Evolutionary conservation across 495 filamentous ascomycete genomes (phyloP).

Genomic region (Cairneyella variabilis): DNA sequence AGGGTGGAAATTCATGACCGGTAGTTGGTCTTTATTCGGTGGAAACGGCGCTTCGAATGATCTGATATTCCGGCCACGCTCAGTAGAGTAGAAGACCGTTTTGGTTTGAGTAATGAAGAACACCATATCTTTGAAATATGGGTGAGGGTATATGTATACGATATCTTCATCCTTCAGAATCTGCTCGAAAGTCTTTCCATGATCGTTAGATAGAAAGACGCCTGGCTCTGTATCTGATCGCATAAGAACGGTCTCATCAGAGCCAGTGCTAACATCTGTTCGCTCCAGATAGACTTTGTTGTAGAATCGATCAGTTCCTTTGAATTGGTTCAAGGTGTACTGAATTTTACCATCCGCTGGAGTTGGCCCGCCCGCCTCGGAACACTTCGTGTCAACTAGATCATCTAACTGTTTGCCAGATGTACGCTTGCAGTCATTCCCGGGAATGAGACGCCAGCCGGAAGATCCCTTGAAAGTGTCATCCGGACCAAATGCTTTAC

Average conservation of each 20-base stretch:
- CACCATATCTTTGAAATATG: conserved; percentile 72
- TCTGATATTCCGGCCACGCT: conserved; percentile 66
- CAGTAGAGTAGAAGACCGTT: conserved; percentile 71
- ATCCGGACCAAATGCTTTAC: conserved; percentile 53
- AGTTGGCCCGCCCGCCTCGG: conserved; percentile 32
- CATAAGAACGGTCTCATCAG: conserved; percentile 84
- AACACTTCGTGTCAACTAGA: conserved; percentile 52
- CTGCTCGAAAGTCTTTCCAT: conserved; percentile 77
- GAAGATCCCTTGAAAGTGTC: conserved; percentile 79
- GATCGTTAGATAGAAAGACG: conserved; percentile 71
- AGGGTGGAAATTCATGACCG: conserved; percentile 73
- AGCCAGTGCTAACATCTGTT: conserved; percentile 53
- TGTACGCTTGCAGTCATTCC: conserved; percentile 69
- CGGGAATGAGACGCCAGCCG: conserved; percentile 88
- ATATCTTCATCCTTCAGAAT: conserved; percentile 56
- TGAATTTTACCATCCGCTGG: conserved; percentile 61
- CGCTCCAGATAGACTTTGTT: conserved; percentile 85
- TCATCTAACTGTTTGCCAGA: conserved; percentile 55
- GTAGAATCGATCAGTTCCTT: conserved; percentile 41
- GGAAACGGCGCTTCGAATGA: conserved; percentile 57
- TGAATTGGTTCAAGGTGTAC: conserved; percentile 52
- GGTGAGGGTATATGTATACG: conserved; percentile 65
- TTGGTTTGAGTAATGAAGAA: conserved; percentile 73
- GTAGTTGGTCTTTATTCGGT: conserved; percentile 35
- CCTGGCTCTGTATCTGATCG: conserved; percentile 60